These are phyloP conservation scores for Sorghum bicolor DNA, from an alignment of 176 grass and related monocot genomes.

Conservation along the genomic window Sorghum_bicolor_NCBIv3 NC_012877.2:4702001-4702500, in stretches of 20 bases:
- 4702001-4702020: slow-evolving; percentile 96
- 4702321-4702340: not conserved
- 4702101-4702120: not conserved
- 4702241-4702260: not conserved
- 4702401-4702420: not conserved
- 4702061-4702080: not conserved
- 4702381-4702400: not conserved
- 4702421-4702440: not conserved
- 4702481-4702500: not conserved
- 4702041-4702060: slow-evolving; percentile 33
- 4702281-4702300: not conserved
- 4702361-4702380: not conserved
- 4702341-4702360: not conserved
- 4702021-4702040: slow-evolving; percentile 37
- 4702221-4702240: not conserved
- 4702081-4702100: not conserved
- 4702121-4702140: not conserved
- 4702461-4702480: not conserved
- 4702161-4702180: not conserved
- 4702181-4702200: not conserved
- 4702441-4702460: not conserved
- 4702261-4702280: not conserved
- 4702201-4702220: not conserved
- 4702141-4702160: not conserved
- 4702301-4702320: not conserved